A percentile compares a stretch with the other conserved stretches of the same genome.
Conservation (phyloP, 1,284 basidiomycete species). For the Neolentinus lepideus region DNA sequence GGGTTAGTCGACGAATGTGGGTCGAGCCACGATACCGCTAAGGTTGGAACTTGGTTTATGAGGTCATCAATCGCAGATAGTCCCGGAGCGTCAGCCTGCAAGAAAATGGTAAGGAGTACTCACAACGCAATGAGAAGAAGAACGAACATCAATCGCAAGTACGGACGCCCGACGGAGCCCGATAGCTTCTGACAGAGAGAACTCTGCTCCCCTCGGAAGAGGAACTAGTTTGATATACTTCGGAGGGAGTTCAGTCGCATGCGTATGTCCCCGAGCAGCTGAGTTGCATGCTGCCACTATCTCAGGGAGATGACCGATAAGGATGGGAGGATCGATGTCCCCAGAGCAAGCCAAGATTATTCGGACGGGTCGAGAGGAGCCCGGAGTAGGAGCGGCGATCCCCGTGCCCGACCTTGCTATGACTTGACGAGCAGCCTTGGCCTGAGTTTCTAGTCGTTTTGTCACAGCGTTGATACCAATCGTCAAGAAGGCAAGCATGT, state of each 20-base stretch:
- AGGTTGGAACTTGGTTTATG: slow-evolving; percentile 39
- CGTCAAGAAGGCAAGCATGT: slow-evolving; percentile 44
- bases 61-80: slow-evolving; percentile 30
- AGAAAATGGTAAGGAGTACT: background rate
- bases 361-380: slow-evolving; percentile 19
- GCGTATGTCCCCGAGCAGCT: slow-evolving; percentile 7
- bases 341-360: slow-evolving; percentile 62
- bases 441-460: slow-evolving; percentile 61
- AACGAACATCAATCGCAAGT: slow-evolving; percentile 53
- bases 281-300: slow-evolving; percentile 71
- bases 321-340: slow-evolving; percentile 65
- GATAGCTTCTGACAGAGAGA: slow-evolving; percentile 49
- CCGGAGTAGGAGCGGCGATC: background rate
- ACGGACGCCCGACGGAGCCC: slow-evolving; percentile 68
- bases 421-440: slow-evolving; percentile 27
- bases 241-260: slow-evolving; percentile 7
- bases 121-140: background rate
- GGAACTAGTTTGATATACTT: slow-evolving; percentile 52
- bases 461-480: slow-evolving; percentile 81
- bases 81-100: slow-evolving; percentile 31
- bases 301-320: slow-evolving; percentile 67
- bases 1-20: slow-evolving; percentile 10
- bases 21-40: slow-evolving; percentile 61
- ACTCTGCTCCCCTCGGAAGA: slow-evolving; percentile 67
- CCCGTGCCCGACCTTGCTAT: slow-evolving; percentile 10